phyloP scores from a whole-genome alignment of 2,329 filamentous ascomycete species.

The Fusarium longipes region DNA sequence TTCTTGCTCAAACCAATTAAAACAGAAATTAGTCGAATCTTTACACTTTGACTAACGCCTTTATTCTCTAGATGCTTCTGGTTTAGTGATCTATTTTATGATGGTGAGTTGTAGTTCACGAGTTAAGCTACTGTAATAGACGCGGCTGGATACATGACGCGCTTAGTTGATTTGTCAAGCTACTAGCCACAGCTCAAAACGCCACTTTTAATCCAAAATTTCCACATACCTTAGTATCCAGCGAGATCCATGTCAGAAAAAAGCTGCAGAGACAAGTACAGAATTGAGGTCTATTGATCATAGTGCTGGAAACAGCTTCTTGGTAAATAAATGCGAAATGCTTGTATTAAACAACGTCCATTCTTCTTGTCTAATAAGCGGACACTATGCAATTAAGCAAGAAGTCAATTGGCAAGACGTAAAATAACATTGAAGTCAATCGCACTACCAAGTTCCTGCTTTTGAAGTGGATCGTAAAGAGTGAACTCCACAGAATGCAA shows the following conservation, averaged over 20 bases:
- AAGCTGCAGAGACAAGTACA: too few species aligned
- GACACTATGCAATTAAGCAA: too few species aligned
- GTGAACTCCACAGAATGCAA: neutral
- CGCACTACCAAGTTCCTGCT: neutral
- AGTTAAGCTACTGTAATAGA: slow-evolving; percentile 20
- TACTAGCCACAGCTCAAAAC: slow-evolving; percentile 12
- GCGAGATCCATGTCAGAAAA: too few species aligned
- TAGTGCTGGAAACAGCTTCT: neutral
- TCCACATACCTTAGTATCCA: too few species aligned
- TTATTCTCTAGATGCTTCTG: neutral
- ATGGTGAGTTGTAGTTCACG: slow-evolving; percentile 14
- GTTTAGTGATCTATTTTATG: slow-evolving; percentile 6
- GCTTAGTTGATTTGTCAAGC: slow-evolving; percentile 18
- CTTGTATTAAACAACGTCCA: too few species aligned
- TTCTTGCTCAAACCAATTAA: too few species aligned
- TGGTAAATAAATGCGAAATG: too few species aligned
- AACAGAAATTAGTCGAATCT: neutral
- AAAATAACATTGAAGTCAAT: neutral
- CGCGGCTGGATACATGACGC: slow-evolving; percentile 20
- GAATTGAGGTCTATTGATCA: neutral
- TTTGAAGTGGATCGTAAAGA: neutral
- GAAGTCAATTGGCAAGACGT: neutral
- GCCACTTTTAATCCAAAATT: neutral
- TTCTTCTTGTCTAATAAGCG: too few species aligned
- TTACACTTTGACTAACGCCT: neutral